Base-by-base conservation (phyloP, 2,329 filamentous ascomycete species). In the Endothia cerciana region DNA sequence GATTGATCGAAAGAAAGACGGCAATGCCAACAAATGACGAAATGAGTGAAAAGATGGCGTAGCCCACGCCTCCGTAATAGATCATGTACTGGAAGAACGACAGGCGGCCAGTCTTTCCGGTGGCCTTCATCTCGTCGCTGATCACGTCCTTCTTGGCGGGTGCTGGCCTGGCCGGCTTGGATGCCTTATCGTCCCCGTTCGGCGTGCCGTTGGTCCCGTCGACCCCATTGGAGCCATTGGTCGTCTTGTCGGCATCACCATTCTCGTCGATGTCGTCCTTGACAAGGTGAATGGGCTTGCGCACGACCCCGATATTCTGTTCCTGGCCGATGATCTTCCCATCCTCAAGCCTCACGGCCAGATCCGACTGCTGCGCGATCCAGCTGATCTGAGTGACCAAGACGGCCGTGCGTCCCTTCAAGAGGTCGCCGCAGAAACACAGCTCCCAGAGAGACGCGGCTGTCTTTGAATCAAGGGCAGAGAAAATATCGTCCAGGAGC, bases 401-500 rank as follows among this genome's bases (percentile, higher is more conserved):
- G 6, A 88, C 81, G 1, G 82, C 79, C 1, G 86, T 88, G 38
- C 85, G 78, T 10, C 81, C 83, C 25, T 77, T 77, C 11, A 88
- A 77, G 33, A 88, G 71, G 58, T 85, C 83, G 57, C 80, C 78
- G 66, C 85, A 87, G 69, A 89, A 88, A 69, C 83, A 87, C 63
- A 82, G 77, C 65, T 85, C 80, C 82, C 85, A 88, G 1, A 89
- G 78, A 2, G 79, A 77, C 19, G 83, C 82, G 0, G 83, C 82
- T 0, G 86, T 88, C 69, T 86, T 85, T 22, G 85, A 80, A 70
- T 88, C 86, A 0, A 88, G 77, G 0, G 86, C 86, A 0, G 85
- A 85, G 69, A 88, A 86, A 2, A 87, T 80, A 65, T 88, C 86
- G 68, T 88, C 86, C 1, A 88, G 79, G 0, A 88, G 76, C 28